phyloP scores from a whole-genome alignment of 1,284 basidiomycete genomes.

The Flammula alnicola region DNA sequence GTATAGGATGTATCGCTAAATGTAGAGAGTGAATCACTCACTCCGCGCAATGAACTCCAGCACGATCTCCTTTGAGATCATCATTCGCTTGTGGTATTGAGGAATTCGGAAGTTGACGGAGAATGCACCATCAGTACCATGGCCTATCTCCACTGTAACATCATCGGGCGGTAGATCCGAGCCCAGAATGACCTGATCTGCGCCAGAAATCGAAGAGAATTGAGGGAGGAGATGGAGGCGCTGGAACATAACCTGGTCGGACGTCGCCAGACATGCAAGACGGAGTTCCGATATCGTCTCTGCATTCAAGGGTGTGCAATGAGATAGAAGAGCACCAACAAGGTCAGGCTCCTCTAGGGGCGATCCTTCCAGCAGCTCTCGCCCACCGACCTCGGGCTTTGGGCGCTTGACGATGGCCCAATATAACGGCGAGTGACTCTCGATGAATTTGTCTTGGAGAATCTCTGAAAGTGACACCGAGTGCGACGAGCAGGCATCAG shows the following conservation, averaged over 20 bases:
- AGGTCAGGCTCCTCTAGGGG: conserved; percentile 42
- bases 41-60: conserved; percentile 73
- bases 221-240: conserved; percentile 53
- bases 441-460: conserved; percentile 64
- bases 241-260: conserved; percentile 67
- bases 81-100: conserved; percentile 72
- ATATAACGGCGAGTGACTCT: conserved; percentile 67
- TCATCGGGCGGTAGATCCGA: conserved; percentile 52
- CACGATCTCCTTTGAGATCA: conserved; percentile 53
- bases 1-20: conserved; percentile 2
- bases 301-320: conserved; percentile 54
- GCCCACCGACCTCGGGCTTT: conserved; percentile 30
- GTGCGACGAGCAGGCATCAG: conserved; percentile 39
- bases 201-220: conserved; percentile 51
- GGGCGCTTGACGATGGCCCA: conserved; percentile 68
- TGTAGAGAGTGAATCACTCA: conserved; percentile 33
- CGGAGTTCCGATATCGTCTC: conserved; percentile 60
- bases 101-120: conserved; percentile 53
- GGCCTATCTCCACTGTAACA: conserved; percentile 51
- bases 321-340: conserved; percentile 52
- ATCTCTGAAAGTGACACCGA: conserved; percentile 42
- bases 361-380: not conserved
- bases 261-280: conserved; percentile 60
- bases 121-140: conserved; percentile 58
- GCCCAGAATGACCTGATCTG: conserved; percentile 65